A percentile compares a stretch with the other conserved stretches of the same genome.
Conservation (phyloP, 805 yeast genomes). For the Saccharomycopsis lassenensis region DNA sequence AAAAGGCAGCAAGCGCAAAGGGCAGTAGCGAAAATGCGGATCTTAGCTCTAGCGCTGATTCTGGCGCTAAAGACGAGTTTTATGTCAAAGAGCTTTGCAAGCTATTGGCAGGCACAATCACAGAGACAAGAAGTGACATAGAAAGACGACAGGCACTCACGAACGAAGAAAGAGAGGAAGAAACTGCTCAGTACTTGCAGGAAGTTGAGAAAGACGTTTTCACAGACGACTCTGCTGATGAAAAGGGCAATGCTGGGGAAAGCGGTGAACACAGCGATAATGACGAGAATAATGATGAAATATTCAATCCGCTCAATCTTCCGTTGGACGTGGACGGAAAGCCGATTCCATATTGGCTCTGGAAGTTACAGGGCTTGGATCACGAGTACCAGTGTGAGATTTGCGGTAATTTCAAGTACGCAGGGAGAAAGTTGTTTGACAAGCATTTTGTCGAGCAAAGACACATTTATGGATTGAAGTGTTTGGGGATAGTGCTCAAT, state of each 20-base stretch:
- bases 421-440: conserved; percentile 63
- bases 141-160: conserved; percentile 63
- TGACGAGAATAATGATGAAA: conserved; percentile 26
- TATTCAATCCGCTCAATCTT: conserved; percentile 41
- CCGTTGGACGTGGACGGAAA: conserved; percentile 84
- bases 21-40: not conserved
- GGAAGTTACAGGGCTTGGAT: conserved; percentile 78
- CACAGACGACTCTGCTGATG: conserved; percentile 13
- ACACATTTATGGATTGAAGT: conserved; percentile 63
- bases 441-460: conserved; percentile 63
- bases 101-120: conserved; percentile 31
- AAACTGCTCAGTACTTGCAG: conserved; percentile 32
- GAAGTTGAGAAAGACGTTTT: conserved; percentile 25
- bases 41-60: not conserved
- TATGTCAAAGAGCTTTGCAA: conserved; percentile 28
- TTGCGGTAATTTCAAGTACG: conserved; percentile 64
- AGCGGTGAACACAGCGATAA: conserved; percentile 22
- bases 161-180: conserved; percentile 53
- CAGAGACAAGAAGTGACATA: conserved; percentile 44
- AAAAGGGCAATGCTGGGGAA: conserved; percentile 21
- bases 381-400: conserved; percentile 69
- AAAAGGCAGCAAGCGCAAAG: conserved; percentile 26
- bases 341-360: conserved; percentile 91
- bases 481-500: conserved; percentile 46
- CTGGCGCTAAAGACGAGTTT: conserved; percentile 24